These are phyloP conservation scores for Hyaloscypha finlandica DNA, from an alignment of 495 filamentous ascomycete species.

Conservation along the genomic window DNA sequence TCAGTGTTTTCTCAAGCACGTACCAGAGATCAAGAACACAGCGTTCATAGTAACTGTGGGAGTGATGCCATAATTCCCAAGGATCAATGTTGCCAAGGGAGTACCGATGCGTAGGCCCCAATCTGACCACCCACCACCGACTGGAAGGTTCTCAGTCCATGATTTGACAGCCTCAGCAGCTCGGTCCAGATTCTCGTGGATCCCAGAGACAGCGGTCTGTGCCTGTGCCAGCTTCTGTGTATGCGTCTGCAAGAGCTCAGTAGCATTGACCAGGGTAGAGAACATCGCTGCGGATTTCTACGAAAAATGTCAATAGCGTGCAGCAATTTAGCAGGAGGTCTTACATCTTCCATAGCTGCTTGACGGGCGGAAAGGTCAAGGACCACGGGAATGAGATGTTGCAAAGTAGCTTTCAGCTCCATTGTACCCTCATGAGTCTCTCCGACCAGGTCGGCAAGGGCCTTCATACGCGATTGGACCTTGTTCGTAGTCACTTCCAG, in stretches of 20 bases:
- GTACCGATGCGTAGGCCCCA: constrained; percentile 13
- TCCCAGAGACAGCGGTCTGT: constrained; percentile 14
- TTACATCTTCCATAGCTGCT: constrained; percentile 5
- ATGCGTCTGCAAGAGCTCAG: constrained; percentile 23
- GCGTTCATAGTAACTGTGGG: constrained; percentile 24
- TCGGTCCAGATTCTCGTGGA: constrained; percentile 23
- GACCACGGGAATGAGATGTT: constrained; percentile 9
- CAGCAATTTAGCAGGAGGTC: not conserved
- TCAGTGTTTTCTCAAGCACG: not conserved
- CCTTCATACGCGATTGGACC: constrained; percentile 12
- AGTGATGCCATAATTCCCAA: constrained; percentile 26
- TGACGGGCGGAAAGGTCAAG: constrained; percentile 4
- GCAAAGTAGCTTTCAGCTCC: constrained; percentile 5
- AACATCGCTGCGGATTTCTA: not conserved
- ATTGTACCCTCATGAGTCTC: constrained; percentile 6
- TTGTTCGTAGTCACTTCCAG: constrained; percentile 10
- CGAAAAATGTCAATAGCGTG: not conserved
- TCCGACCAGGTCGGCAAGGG: constrained; percentile 14
- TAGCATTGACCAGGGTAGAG: constrained; percentile 20
- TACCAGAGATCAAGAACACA: constrained; percentile 23
- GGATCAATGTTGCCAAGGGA: constrained; percentile 9
- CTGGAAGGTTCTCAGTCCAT: constrained; percentile 1
- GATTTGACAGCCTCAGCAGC: constrained; percentile 11
- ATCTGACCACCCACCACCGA: constrained; percentile 7
- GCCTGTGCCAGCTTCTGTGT: constrained; percentile 24